These are phyloP conservation scores for Cydonia oblonga DNA, from an alignment of 331 rosid genomes.

Conservation along the genomic window DNA sequence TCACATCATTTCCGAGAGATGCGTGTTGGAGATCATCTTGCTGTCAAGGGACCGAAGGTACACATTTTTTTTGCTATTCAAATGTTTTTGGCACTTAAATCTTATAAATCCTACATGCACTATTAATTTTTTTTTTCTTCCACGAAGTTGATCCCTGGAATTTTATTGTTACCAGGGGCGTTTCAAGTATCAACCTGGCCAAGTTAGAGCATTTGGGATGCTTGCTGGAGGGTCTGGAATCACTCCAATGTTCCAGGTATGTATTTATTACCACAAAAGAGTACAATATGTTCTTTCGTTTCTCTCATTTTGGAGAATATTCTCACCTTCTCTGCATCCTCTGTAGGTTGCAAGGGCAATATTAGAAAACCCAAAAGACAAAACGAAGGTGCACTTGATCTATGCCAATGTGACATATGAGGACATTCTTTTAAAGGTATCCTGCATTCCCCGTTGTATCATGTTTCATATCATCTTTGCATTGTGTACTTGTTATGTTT, in stretches of 20 bases:
- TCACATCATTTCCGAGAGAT: slow-evolving; percentile 94
- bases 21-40: slow-evolving; percentile 76
- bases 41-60: slow-evolving; percentile 98
- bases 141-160: background rate
- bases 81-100: background rate
- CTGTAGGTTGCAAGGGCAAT: slow-evolving; percentile 88
- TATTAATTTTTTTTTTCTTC: background rate
- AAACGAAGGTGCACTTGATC: slow-evolving; percentile 82
- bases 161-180: slow-evolving; percentile 62
- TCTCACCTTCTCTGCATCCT: background rate
- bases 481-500: background rate
- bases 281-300: background rate
- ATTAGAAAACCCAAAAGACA: slow-evolving; percentile 80
- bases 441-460: background rate
- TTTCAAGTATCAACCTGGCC: slow-evolving; percentile 77
- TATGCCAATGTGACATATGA: slow-evolving; percentile 83
- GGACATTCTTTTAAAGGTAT: slow-evolving; percentile 90
- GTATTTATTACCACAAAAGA: background rate
- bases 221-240: slow-evolving; percentile 99
- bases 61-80: background rate
- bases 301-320: background rate
- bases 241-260: slow-evolving; percentile 98
- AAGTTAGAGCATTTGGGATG: slow-evolving; percentile 96
- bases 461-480: background rate
- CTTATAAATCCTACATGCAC: background rate